Conservation (phyloP, 768 basidiomycete species). For the Sarcodon sp. region DNA sequence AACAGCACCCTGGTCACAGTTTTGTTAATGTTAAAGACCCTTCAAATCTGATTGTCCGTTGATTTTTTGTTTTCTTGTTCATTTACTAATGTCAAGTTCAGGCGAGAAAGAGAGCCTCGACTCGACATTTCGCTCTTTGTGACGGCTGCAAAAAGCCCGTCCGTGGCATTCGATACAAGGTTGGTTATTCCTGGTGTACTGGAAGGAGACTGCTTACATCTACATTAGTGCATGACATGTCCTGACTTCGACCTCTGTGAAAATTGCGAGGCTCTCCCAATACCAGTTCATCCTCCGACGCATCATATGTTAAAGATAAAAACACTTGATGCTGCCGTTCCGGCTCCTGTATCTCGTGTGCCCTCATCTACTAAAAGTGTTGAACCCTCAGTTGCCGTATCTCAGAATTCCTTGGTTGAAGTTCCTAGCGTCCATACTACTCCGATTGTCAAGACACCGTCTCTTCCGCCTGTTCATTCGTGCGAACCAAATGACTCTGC, state of each 20-base stretch:
- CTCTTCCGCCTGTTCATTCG: neutral
- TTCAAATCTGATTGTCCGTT: conserved; percentile 44
- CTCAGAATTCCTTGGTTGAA: no score
- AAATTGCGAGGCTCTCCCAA: conserved; percentile 69
- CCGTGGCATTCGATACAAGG: conserved; percentile 62
- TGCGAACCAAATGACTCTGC: neutral
- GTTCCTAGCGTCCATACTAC: no score
- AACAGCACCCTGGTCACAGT: conserved; percentile 67
- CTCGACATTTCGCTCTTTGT: conserved; percentile 46
- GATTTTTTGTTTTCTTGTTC: neutral
- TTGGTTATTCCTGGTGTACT: conserved; percentile 12
- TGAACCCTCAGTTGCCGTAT: no score
- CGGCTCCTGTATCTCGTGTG: conserved; percentile 6
- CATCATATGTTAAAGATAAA: conserved; percentile 74
- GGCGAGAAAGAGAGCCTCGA: conserved; percentile 18
- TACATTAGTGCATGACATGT: conserved; percentile 62
- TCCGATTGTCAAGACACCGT: neutral
- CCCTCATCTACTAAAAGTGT: conserved; percentile 18
- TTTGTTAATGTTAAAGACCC: conserved; percentile 51
- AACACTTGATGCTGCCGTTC: conserved; percentile 32
- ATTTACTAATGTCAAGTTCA: neutral
- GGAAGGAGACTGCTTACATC: neutral
- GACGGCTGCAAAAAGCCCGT: conserved; percentile 47
- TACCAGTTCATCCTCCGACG: conserved; percentile 54
- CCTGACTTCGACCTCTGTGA: conserved; percentile 75